A percentile compares a stretch with the other conserved stretches of the same genome.
phyloP scores from a whole-genome alignment of 1,139 yeast species.

The Yamadazyma friedrichii region DNA sequence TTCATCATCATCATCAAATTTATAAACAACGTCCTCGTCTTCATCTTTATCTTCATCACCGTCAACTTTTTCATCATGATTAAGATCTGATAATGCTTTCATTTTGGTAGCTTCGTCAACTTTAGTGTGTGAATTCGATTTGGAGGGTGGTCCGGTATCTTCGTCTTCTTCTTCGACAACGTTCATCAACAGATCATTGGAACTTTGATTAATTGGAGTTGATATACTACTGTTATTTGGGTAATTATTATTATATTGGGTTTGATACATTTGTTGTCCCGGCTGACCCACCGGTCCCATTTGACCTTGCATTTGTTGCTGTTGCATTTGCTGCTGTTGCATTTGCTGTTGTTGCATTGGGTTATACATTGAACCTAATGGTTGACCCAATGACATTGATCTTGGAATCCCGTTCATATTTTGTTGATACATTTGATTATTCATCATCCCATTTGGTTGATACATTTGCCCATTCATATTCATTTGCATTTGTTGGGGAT shows the following conservation, averaged over 20 bases:
- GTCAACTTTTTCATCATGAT: background rate
- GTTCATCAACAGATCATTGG: slow-evolving; percentile 41
- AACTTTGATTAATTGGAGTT: slow-evolving; percentile 16
- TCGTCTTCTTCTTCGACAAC: slow-evolving; percentile 39
- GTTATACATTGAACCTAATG: slow-evolving; percentile 2
- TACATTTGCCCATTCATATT: slow-evolving; percentile 5
- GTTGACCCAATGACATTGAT: slow-evolving; percentile 4
- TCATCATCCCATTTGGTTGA: background rate
- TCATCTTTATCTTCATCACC: slow-evolving; percentile 14
- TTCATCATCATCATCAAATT: slow-evolving; percentile 25
- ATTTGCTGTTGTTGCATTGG: slow-evolving; percentile 3
- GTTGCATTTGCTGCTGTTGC: background rate
- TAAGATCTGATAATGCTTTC: background rate
- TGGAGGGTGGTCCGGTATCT: slow-evolving; percentile 10
- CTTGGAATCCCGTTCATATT: slow-evolving; percentile 2
- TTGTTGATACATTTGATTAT: slow-evolving; percentile 2
- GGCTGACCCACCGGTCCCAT: background rate
- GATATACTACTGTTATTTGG: slow-evolving; percentile 2
- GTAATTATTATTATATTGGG: background rate
- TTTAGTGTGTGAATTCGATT: slow-evolving; percentile 4
- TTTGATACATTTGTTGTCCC: background rate
- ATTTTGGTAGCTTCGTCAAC: slow-evolving; percentile 1
- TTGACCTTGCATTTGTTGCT: background rate
- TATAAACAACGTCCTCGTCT: slow-evolving; percentile 32
- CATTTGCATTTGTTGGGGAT: slow-evolving; percentile 1